Evolutionary conservation across 2,329 filamentous ascomycete genomes (phyloP), one percentile per base, ranked within the genome.

Genomic region (Xylaria sp.): DNA sequence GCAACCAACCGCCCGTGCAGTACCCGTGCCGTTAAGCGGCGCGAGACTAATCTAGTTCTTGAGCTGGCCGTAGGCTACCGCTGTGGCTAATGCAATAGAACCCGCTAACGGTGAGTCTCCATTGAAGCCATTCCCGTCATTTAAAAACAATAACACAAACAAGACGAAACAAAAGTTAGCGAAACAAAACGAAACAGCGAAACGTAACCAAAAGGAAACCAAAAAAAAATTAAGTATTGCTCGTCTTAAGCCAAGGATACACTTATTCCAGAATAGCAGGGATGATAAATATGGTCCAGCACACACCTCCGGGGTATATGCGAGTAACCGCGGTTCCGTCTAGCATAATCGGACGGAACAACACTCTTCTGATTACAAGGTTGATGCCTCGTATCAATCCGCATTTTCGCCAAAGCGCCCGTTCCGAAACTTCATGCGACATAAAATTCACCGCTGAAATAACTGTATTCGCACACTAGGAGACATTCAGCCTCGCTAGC

Each of bases 1-100:
- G 37, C 23, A 18, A 8, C 35, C 13, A 18, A 8, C 35, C 13
- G 13, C 6, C 29, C 10, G 23, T 40, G 12, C 32, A 21, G 47
- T 40, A 9, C 6, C 29, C 10, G 23, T 40, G 12, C 32, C 32
- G 47, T 40, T 40, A 61, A 51, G 32, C 35, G 16, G 21, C 59
- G 9, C 21, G 18, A 35, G 32, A 47, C 32, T 27, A 42, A 47
- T 47, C 40, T 47, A 12, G 23, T 29, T n/a, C 29, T 29, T 35
- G 21, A 27, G 32, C 42, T 21, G 59, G 42, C 32, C 8, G 54
- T 29, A 42, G 10, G 32, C 54, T 65, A 23, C 54, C 25, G 62
- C 29, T 58, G 6, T 53, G n/a, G n/a, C 32, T 62, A 44, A 21
- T 9, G 27, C 23, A 54, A 8, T 9, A 37, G n/a, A 5, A 21